These are phyloP conservation scores for Mycena rebaudengoi DNA, from an alignment of 768 basidiomycete species.

Conservation along the genomic window DNA sequence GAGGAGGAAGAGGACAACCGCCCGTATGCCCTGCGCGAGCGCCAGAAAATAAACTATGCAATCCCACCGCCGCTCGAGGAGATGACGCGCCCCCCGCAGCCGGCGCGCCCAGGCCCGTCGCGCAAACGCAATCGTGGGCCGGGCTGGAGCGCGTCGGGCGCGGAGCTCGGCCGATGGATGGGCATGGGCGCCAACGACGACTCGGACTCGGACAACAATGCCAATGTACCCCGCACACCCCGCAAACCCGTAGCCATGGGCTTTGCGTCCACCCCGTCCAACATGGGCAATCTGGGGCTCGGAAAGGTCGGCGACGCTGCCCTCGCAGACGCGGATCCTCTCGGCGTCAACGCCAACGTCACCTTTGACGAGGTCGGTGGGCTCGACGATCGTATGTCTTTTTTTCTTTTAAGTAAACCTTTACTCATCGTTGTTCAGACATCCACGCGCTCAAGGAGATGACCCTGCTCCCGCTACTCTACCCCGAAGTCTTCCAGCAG, in stretches of 20 bases:
- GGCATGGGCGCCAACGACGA: conserved; percentile 74
- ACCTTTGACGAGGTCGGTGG: conserved; percentile 98
- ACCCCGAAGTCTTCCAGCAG: conserved; percentile 96
- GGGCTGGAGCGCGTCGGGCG: conserved; percentile 84
- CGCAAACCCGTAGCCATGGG: conserved; percentile 70
- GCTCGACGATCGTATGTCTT: conserved; percentile 84
- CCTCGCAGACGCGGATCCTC: conserved; percentile 93
- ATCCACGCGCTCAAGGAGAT: conserved; percentile 98
- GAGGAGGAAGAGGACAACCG: conserved; percentile 59
- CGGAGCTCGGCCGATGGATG: conserved; percentile 82
- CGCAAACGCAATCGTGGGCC: conserved; percentile 53
- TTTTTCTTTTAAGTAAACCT: not conserved
- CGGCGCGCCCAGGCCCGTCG: conserved; percentile 14
- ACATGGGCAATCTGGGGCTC: conserved; percentile 83
- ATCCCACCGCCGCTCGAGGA: conserved; percentile 87
- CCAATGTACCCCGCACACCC: conserved; percentile 54
- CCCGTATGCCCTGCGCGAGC: conserved; percentile 72
- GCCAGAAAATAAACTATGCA: conserved; percentile 79
- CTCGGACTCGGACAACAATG: conserved; percentile 73
- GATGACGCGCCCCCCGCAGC: conserved; percentile 54
- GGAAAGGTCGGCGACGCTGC: conserved; percentile 88
- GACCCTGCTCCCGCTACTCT: conserved; percentile 95
- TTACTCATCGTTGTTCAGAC: conserved; percentile 55
- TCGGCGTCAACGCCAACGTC: conserved; percentile 92
- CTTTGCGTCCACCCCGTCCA: conserved; percentile 76